Base-by-base conservation (phyloP, 306 rosid genomes). In the Vachellia collinsii region DNA sequence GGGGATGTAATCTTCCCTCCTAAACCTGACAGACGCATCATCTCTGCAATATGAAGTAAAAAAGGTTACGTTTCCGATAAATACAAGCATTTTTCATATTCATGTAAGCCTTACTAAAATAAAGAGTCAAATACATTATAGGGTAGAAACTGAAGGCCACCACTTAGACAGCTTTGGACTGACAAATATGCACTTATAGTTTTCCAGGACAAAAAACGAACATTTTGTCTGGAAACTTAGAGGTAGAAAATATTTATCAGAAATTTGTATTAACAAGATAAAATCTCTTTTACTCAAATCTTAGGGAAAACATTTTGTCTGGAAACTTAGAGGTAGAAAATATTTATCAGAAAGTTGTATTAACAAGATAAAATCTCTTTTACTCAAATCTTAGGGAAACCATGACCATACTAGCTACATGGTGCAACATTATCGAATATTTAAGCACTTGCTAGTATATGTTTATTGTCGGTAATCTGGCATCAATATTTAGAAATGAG, bases 1-100 rank as follows among this genome's bases (percentile, higher is more conserved):
- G 92, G 91, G 37, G 98, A 92, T 50, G 91, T 68, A 61, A 83
- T 29, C 75, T 87, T 92, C 77, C 85, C 90, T 86, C 97, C 97
- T 61, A 80, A 79, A 68, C 92, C 94, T 58, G 87, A 85, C 72
- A 82, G 89, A 72, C 94, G 97, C 92, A 81, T 86, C 88, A 91
- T 89, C 87, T 92, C 98, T 94, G 97, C 85, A 86, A 77, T 58
- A 83, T 46, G 78, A 69, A 82, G 51, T 64, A 51, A 38, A 17
- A 19, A 79, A 39, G 6, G 54, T 87, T 70, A 85, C 51, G 76
- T 73, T 80, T 72, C 74, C 70, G 36, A 23, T 56, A 76, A 79
- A 65, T 16, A 66, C 38, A 16, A 20, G 72, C 36, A 23, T 67
- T 78, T 29, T n/a, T 50, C 69, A 78, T 69, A 72, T 76, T 42